These are phyloP conservation scores for Fusarium algeriense DNA, from an alignment of 2,329 filamentous ascomycete species.

Conservation along the genomic window DNA sequence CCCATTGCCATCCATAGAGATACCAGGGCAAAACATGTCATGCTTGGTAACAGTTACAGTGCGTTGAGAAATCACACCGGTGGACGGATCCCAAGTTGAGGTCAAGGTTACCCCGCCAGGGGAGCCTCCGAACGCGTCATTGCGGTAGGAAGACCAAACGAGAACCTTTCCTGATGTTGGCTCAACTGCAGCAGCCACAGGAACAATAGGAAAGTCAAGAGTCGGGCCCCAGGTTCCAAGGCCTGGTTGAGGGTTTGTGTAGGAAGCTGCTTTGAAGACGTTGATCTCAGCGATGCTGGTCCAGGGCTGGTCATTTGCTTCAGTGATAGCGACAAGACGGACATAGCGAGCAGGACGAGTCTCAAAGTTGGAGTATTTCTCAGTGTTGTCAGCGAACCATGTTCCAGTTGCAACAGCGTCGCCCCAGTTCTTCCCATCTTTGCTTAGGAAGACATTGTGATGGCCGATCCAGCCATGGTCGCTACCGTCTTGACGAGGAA, in stretches of 20 bases:
- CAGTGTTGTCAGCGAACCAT: slow-evolving; percentile 27
- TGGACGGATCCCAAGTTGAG: slow-evolving; percentile 22
- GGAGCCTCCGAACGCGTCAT: slow-evolving; percentile 4
- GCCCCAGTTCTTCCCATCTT: slow-evolving; percentile 26
- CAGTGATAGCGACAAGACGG: slow-evolving; percentile 12
- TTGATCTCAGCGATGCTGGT: slow-evolving; percentile 36
- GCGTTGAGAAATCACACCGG: slow-evolving; percentile 2
- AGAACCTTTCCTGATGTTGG: slow-evolving; percentile 28
- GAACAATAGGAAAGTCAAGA: slow-evolving; percentile 34
- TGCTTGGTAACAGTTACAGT: slow-evolving; percentile 57
- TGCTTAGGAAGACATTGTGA: slow-evolving; percentile 23
- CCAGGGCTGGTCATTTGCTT: slow-evolving; percentile 22
- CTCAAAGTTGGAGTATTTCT: slow-evolving; percentile 35
- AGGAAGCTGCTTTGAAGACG: slow-evolving; percentile 24
- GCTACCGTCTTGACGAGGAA: slow-evolving; percentile 24
- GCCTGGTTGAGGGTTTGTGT: not conserved
- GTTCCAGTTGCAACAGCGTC: slow-evolving; percentile 24
- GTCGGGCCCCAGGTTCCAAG: slow-evolving; percentile 30
- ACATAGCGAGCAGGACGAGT: slow-evolving; percentile 28
- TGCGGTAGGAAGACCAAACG: slow-evolving; percentile 20
- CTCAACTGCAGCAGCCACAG: slow-evolving; percentile 33
- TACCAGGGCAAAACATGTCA: slow-evolving; percentile 70
- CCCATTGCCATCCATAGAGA: slow-evolving; percentile 62
- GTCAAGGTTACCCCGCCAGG: slow-evolving; percentile 21
- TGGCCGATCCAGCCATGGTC: slow-evolving; percentile 10